phyloP scores from a whole-genome alignment of 148 eudicot genomes.

The Camellia granthamiana region DNA sequence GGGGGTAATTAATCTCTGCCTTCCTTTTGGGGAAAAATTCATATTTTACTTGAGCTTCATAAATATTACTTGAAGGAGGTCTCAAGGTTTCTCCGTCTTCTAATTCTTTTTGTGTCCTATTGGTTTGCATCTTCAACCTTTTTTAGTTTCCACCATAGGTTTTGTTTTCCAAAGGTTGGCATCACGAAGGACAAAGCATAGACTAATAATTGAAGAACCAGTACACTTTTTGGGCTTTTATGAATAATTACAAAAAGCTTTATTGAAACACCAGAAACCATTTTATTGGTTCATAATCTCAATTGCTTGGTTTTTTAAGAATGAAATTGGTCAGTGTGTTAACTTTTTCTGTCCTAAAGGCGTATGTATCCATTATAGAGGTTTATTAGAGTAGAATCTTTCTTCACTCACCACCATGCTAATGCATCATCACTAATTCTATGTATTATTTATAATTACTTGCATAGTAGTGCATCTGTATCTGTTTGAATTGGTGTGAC shows the following conservation, averaged over 20 bases:
- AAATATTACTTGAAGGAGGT: conserved; percentile 15
- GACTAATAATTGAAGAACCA: conserved; percentile 17
- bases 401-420: neutral
- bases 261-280: neutral
- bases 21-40: conserved; percentile 14
- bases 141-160: neutral
- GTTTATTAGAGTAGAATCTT: too few species aligned
- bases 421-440: neutral
- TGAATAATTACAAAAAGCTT: neutral
- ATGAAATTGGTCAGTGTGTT: too few species aligned
- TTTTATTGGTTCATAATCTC: neutral
- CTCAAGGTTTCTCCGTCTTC: conserved; percentile 15
- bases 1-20: neutral
- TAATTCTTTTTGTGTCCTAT: neutral
- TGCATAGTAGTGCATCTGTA: neutral
- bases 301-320: neutral
- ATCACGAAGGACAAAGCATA: conserved; percentile 3
- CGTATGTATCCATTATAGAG: neutral
- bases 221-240: neutral
- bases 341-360: too few species aligned
- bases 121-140: conserved; percentile 9
- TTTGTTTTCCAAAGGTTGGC: neutral
- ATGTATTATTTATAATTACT: neutral
- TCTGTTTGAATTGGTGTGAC: neutral
- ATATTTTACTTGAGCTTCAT: conserved; percentile 11